phyloP scores from a whole-genome alignment of 2,329 filamentous ascomycete species.

The Penicillium sp. region DNA sequence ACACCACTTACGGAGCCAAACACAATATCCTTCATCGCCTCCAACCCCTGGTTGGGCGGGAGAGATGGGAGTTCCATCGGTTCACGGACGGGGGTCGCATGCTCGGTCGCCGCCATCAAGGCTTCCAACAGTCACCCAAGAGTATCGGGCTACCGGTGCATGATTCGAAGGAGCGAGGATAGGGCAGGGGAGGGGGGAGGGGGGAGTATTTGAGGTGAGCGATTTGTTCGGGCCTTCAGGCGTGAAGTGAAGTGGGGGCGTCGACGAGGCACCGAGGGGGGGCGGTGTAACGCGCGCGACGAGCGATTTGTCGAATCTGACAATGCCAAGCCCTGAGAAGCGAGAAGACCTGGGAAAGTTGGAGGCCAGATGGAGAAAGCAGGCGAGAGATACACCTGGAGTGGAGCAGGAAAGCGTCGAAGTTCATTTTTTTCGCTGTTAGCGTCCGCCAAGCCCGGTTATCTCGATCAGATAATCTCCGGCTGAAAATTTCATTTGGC shows the following conservation, averaged over 20 bases:
- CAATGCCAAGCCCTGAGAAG: constrained; percentile 12
- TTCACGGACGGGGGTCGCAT: constrained; percentile 40
- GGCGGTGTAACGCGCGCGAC: background rate
- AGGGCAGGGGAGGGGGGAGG: constrained; percentile 2
- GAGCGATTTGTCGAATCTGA: constrained; percentile 6
- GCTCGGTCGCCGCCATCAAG: constrained; percentile 40
- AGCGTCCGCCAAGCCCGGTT: constrained; percentile 38
- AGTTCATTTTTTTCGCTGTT: constrained; percentile 11
- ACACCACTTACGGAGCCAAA: constrained; percentile 73
- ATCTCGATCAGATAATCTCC: constrained; percentile 42
- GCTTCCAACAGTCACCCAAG: constrained; percentile 16
- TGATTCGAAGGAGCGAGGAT: constrained; percentile 7
- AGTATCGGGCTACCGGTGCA: constrained; percentile 22
- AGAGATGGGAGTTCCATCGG: constrained; percentile 42
- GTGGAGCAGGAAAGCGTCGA: constrained; percentile 15
- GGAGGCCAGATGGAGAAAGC: constrained; percentile 3
- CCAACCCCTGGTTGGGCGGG: constrained; percentile 51
- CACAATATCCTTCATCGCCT: constrained; percentile 79
- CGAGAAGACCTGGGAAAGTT: constrained; percentile 1
- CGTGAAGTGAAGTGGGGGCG: background rate
- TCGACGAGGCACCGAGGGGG: background rate
- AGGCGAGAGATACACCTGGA: constrained; percentile 9
- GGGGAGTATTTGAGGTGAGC: constrained; percentile 17
- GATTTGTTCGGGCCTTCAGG: constrained; percentile 17
- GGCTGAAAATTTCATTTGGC: constrained; percentile 17